Base-by-base conservation (phyloP, 2,329 filamentous ascomycete genomes). In the Botrytis paeoniae region DNA sequence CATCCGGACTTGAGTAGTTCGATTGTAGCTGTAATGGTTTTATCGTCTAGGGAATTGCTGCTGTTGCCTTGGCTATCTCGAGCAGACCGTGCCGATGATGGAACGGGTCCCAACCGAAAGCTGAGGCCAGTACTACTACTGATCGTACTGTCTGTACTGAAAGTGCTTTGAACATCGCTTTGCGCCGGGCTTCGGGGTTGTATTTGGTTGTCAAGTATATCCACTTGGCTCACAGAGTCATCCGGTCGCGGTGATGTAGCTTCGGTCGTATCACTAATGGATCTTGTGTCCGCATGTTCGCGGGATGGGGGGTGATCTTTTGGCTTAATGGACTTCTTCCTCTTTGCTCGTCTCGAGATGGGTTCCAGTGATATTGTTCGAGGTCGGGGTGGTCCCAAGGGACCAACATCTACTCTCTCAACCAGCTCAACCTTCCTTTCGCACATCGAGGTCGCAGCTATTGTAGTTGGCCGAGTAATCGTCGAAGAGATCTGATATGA, bases 401-500 rank as follows among this genome's bases (percentile, higher is more conserved):
- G 84, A 9, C 93, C 93, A 76, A 98, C 91, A 80, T 99, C 96
- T 69, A 98, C 91, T 74, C 89, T 90, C 81, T 98, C 94, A 48
- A 93, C 85, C 12, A 98, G 85, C 74, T 91, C 89, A 35, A 99
- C 87, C 79, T 94, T 95, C 75, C 90, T 88, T 77, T 97, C 94
- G 82, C 93, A 96, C 51, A 89, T 92, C 16, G 91, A 87, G 3
- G 91, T 94, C 2, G 95, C 91, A 22, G 91, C 88, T 75, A 98
- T 97, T 9, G 94, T 91, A 0, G 93, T 96, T 32, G 96, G 95
- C 73, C 94, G 90, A 32, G 95, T 98, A 73, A 98, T 82, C 14
- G 94, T 98, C 45, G 95, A 92, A 9, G 93, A 95, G 78, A 98
- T 88, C 84, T 95, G 90, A 83, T 98, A 99, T 32, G 92, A 92